Percentiles rank a stretch among this genome's conserved stretches.
These are phyloP conservation scores for Vitis riparia DNA, from an alignment of 164 flowering plant species.

Conservation along the genomic window DNA sequence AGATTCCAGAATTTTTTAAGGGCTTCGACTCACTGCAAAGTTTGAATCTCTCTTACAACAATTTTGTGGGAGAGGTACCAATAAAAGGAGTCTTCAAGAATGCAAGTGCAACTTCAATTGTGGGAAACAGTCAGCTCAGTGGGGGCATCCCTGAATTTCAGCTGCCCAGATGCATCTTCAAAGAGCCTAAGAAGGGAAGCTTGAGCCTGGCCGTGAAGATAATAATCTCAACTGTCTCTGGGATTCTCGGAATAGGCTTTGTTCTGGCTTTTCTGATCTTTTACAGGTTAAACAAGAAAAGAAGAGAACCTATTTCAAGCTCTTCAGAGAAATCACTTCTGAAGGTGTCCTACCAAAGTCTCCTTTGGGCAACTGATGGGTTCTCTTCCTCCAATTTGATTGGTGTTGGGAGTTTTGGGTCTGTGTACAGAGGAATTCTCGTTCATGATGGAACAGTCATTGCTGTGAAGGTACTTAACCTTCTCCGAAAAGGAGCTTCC, in stretches of 20 bases:
- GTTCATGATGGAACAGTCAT: slow-evolving; percentile 1
- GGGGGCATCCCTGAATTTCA: slow-evolving; percentile 1
- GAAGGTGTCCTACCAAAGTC: not conserved
- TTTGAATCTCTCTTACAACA: slow-evolving; percentile 32
- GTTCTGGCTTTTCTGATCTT: not conserved
- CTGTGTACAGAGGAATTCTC: slow-evolving; percentile 9
- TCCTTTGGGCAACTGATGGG: not conserved
- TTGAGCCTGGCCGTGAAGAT: not conserved
- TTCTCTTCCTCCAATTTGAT: slow-evolving; percentile 2
- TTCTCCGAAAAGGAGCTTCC: slow-evolving; percentile 24
- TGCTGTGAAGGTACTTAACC: slow-evolving; percentile 35
- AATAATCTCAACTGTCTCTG: too few relatives aligned
- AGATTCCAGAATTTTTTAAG: slow-evolving; percentile 24
- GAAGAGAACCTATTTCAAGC: not conserved
- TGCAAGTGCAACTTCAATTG: slow-evolving; percentile 1
- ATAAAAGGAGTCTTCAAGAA: not conserved
- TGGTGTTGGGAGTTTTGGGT: not conserved
- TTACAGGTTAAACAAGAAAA: not conserved
- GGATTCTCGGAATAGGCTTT: not conserved
- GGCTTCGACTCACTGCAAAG: slow-evolving; percentile 7
- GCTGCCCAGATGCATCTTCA: not conserved
- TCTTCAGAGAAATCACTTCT: not conserved
- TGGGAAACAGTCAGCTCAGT: slow-evolving; percentile 2
- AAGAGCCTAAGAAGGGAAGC: not conserved
- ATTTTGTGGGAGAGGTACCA: slow-evolving; percentile 19